Evolutionary conservation across 805 yeast species (phyloP), one percentile per base, ranked within the genome.

Genomic region (Sugiyamaella boreocaroliniensis): DNA sequence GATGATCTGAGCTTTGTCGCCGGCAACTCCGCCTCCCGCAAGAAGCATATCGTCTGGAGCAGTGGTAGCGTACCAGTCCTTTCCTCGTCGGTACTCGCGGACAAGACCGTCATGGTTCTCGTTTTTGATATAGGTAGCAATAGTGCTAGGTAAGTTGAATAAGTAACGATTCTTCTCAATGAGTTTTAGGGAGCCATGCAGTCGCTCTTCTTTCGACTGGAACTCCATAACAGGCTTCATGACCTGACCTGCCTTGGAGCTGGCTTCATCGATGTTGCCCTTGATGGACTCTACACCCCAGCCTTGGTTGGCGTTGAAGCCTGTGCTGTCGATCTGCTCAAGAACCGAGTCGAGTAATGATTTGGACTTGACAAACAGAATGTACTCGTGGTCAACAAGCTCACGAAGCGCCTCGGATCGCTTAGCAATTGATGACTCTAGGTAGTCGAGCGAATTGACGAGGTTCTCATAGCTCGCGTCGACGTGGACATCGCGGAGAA

Each of bases 321-420:
- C 75, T 15, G 71, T 63, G n/a, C 62, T 61, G 29, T 74, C 69
- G 58, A 83, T 80, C 56, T 79, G 82, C 18, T 67, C 70, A 55
- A 81, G 77, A 3, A 84, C 81, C 26, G 75, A 75, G 61, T 85
- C 90, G 40, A 86, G 68, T 2, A 79, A 71, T 20, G 83, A 78
- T 61, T 86, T 86, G 26, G 83, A 75, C 56, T 77, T 77, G 32
- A 86, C 86, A 57, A 83, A 85, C 58, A 76, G 74, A 50, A 79
- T 77, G 58, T 81, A 83, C 61, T 85, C 86, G 12, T 74, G 68
- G 57, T 80, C 80, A 14, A 84, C 80, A 43, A 82, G 65, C 14
- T 64, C 60, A 53, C 78, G 76, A 60, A 83, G 65, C 16, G 76
- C 77, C 8, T 73, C 71, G 40, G 81, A 77, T 57, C 78, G 78